Conservation (phyloP, 331 rosid species). For the Stylosanthes scabra region DNA sequence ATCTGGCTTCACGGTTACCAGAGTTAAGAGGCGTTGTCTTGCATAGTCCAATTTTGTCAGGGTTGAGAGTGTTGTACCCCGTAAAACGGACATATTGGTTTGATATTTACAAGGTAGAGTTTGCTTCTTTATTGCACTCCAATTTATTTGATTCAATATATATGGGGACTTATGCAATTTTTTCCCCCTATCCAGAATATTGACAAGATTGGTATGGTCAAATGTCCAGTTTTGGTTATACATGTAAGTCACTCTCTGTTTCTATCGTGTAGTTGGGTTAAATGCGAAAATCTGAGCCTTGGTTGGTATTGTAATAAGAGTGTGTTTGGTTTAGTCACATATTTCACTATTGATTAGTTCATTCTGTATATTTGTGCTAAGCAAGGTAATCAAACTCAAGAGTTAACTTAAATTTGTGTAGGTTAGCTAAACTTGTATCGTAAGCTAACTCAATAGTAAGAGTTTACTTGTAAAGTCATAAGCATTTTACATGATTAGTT, state of each 20-base stretch:
- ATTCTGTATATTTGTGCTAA: not conserved
- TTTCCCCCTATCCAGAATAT: conserved; percentile 66
- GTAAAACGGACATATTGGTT: conserved; percentile 93
- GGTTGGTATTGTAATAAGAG: conserved; percentile 16
- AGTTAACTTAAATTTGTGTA: too few species aligned
- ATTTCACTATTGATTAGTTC: conserved; percentile 16
- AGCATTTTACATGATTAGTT: not conserved
- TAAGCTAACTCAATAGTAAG: too few species aligned
- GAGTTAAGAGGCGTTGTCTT: conserved; percentile 85
- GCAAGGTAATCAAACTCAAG: too few species aligned
- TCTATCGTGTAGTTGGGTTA: conserved; percentile 14
- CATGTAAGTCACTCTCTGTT: conserved; percentile 68
- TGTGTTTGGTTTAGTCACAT: not conserved
- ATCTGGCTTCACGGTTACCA: conserved; percentile 78
- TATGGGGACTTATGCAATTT: conserved; percentile 17
- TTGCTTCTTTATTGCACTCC: conserved; percentile 22
- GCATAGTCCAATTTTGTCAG: conserved; percentile 96
- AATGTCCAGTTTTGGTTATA: conserved; percentile 86
- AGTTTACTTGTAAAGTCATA: too few species aligned
- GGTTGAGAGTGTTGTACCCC: conserved; percentile 90
- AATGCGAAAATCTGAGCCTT: conserved; percentile 5
- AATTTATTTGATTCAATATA: conserved; percentile 37
- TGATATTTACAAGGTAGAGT: conserved; percentile 89
- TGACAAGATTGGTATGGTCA: conserved; percentile 79
- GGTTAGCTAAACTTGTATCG: too few species aligned